Percentiles rank a stretch among this genome's conserved stretches.
phyloP scores from a whole-genome alignment of 2,329 filamentous ascomycete genomes.

The Neurospora sp. region DNA sequence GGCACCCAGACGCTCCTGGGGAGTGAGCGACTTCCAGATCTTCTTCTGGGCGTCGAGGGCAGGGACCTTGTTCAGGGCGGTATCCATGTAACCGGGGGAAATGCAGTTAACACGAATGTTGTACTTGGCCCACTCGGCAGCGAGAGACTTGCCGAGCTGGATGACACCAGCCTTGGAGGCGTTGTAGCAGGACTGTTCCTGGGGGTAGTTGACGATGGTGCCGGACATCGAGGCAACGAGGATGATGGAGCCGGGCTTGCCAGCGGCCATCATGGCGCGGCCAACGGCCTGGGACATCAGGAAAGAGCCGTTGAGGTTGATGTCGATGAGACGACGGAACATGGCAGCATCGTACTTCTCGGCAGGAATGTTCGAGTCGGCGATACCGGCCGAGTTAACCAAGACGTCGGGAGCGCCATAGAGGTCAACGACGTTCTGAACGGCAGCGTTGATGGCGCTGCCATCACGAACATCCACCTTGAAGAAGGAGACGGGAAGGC shows the following conservation, averaged over 20 bases:
- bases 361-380: constrained; percentile 75
- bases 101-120: constrained; percentile 77
- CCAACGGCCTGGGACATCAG: constrained; percentile 65
- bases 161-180: constrained; percentile 74
- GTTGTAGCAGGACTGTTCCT: constrained; percentile 78
- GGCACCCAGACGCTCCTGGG: constrained; percentile 61
- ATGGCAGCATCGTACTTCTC: constrained; percentile 67
- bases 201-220: constrained; percentile 76
- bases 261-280: constrained; percentile 61
- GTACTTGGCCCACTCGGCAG: constrained; percentile 76
- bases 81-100: constrained; percentile 82
- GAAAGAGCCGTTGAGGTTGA: constrained; percentile 75
- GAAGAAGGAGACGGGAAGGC: constrained; percentile 65
- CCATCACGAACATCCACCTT: constrained; percentile 70
- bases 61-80: constrained; percentile 67
- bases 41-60: constrained; percentile 73
- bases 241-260: constrained; percentile 63
- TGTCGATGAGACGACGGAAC: constrained; percentile 71
- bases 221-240: constrained; percentile 76
- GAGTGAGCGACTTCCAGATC: constrained; percentile 67
- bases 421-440: constrained; percentile 54
- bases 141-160: constrained; percentile 70
- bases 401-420: constrained; percentile 65
- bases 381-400: constrained; percentile 73
- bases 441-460: constrained; percentile 58